Conservation (phyloP, 306 rosid species). For the Citrullus amarus region DNA sequence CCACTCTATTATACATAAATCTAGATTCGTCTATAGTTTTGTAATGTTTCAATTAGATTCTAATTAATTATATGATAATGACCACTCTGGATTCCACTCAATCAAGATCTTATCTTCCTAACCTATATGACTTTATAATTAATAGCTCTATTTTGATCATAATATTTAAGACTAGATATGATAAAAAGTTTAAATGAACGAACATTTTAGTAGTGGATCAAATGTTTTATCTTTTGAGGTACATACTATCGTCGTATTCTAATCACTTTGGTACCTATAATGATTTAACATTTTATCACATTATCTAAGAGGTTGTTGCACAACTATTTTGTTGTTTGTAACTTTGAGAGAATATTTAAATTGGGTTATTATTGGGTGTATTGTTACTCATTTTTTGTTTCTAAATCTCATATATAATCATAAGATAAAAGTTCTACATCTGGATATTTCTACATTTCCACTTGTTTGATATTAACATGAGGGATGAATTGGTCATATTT, state of each 20-base stretch:
- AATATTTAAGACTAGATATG: background rate
- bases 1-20: background rate
- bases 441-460: too few relatives aligned
- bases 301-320: background rate
- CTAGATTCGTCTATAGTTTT: background rate
- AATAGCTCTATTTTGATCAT: background rate
- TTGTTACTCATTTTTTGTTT: too few relatives aligned
- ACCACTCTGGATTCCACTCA: background rate
- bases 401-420: too few relatives aligned
- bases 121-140: background rate
- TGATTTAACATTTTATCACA: background rate
- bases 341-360: background rate
- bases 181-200: background rate
- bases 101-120: background rate
- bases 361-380: too few relatives aligned
- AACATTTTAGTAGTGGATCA: background rate
- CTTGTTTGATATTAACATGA: too few relatives aligned
- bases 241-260: background rate
- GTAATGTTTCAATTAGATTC: background rate
- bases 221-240: background rate
- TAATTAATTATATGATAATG: background rate
- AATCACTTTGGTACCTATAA: background rate
- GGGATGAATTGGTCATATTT: too few relatives aligned
- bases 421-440: too few relatives aligned
- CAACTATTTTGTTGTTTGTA: background rate